phyloP scores from a whole-genome alignment of 2,329 filamentous ascomycete genomes.

The Nothomitra cinnamomea region DNA sequence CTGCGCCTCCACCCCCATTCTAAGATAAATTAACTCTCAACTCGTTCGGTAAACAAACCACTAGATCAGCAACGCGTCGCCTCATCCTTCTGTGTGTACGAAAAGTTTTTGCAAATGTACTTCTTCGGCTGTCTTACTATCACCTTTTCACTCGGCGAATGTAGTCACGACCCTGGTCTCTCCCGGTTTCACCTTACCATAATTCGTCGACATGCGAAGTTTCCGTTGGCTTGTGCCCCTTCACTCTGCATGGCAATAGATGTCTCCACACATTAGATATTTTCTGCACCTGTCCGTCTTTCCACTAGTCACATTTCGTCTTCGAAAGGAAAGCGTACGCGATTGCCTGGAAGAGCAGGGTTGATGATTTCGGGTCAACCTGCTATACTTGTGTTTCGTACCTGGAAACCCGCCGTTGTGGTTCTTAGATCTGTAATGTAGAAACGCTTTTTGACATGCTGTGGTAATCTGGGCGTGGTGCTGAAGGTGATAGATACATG shows the following conservation, averaged over 20 bases:
- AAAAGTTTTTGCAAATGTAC: neutral
- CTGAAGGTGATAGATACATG: neutral
- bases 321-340: neutral
- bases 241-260: neutral
- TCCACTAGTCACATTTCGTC: neutral
- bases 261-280: conserved; percentile 2
- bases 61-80: neutral
- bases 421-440: neutral
- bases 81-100: neutral
- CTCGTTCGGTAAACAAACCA: neutral
- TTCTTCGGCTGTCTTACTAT: conserved; percentile 1
- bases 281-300: conserved; percentile 1
- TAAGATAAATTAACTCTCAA: conserved; percentile 1
- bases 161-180: neutral
- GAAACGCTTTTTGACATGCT: neutral
- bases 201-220: conserved; percentile 2
- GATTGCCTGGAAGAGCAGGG: neutral
- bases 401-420: neutral
- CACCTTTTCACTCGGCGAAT: neutral
- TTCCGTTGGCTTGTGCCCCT: neutral
- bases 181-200: neutral
- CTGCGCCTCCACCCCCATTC: conserved; percentile 4
- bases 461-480: no score
- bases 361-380: neutral
- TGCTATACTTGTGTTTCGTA: neutral